Evolutionary conservation across 768 basidiomycete species (phyloP).

Genomic region (Amanita fuliginea): DNA sequence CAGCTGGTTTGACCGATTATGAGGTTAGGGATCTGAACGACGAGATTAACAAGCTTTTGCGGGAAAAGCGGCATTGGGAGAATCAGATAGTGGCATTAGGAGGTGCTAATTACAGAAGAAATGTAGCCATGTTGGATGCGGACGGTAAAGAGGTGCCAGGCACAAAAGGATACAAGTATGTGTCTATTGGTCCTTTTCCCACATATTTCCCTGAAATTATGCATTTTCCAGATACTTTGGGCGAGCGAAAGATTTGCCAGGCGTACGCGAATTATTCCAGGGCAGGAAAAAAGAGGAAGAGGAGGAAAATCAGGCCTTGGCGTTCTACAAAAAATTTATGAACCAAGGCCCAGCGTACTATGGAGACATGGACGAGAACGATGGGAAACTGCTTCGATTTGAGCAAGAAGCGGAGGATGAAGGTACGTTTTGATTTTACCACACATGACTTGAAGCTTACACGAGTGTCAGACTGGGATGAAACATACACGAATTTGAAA

Average conservation of each 20-base stretch:
- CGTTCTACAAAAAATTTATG: slow-evolving; percentile 80
- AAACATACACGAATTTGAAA: slow-evolving; percentile 43
- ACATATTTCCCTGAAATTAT: background rate
- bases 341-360: slow-evolving; percentile 84
- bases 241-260: slow-evolving; percentile 90
- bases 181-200: slow-evolving; percentile 1
- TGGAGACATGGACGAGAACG: slow-evolving; percentile 81
- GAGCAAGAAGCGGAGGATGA: slow-evolving; percentile 66
- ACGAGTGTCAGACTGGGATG: slow-evolving; percentile 47
- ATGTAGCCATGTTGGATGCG: slow-evolving; percentile 88
- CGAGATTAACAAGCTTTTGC: slow-evolving; percentile 91
- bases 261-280: slow-evolving; percentile 90
- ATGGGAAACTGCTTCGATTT: slow-evolving; percentile 53
- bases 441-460: background rate
- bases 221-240: slow-evolving; percentile 72
- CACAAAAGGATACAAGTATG: slow-evolving; percentile 94
- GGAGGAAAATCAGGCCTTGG: slow-evolving; percentile 71
- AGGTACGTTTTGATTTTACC: slow-evolving; percentile 31
- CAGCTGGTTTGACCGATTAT: slow-evolving; percentile 90
- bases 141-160: slow-evolving; percentile 95
- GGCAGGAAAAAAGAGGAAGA: slow-evolving; percentile 79
- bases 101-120: slow-evolving; percentile 92
- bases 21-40: slow-evolving; percentile 95
- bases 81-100: slow-evolving; percentile 95
- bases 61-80: slow-evolving; percentile 97